Evolutionary conservation across 179 eudicot species (phyloP), one percentile per base, ranked within the genome.

Genomic region (Carnegiea gigantea): DNA sequence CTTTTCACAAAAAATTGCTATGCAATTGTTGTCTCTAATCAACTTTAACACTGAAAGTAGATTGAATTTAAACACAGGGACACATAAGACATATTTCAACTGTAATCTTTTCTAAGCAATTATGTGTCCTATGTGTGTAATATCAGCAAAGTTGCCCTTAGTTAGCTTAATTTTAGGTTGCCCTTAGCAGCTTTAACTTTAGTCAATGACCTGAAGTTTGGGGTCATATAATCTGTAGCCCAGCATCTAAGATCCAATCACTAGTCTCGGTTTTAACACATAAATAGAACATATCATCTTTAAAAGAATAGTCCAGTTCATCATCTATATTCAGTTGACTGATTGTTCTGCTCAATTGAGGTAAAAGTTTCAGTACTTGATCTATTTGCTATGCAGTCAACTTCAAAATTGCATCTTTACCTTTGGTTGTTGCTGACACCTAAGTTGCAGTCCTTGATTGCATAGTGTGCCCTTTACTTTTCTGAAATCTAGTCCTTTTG

Each of bases 361-460:
- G 64, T 0, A 57, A 6, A 1, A 57, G 23, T 6, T 20, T 70
- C 4, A 70, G 10, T 43, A 30, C 0, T 70, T 14, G 74, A 20
- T 24, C 21, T 14, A 57, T 57, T 5, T 57, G 64, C 1, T 57
- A 24, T 20, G 5, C 9, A 57, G 64, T 57, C 1, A 57, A 13
- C 13, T 0, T n/a, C n/a, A 17, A 0, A 4, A 1, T 8, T 13
- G 9, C 0, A 5, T 40, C 9, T 2, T 5, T 5, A 6, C 8
- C 8, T 40, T 5, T 3, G 3, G 44, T 3, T 0, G 44, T 40
- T 7, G 6, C 8, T 5, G 44, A 48, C 5, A 20, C 64, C 1
- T 89, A 90, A 82, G 88, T 86, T 73, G 93, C 88, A 24, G 64
- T 57, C n/a, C 23, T 20, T 20, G 21, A 3, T 54, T 54, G n/a